Conservation (phyloP, 345 rosid genomes). For the Citrus hindsii region DNA sequence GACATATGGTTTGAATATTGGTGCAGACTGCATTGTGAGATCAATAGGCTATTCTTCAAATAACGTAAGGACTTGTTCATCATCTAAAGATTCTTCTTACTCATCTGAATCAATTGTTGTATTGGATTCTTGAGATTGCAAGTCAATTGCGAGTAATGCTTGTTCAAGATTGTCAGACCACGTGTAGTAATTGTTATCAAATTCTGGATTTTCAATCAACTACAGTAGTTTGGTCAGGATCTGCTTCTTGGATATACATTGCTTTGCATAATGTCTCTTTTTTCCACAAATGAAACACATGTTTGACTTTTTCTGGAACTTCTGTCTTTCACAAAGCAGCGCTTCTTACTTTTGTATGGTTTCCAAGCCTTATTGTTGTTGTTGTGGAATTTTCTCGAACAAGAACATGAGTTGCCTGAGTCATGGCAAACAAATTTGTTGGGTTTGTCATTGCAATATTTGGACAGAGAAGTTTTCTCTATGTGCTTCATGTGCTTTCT, state of each 20-base stretch:
- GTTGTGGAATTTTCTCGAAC: accelerated
- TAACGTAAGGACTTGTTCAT: too few species aligned
- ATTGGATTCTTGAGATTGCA: too few species aligned
- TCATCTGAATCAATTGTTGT: too few species aligned
- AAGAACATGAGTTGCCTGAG: not conserved
- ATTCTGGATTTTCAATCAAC: not conserved
- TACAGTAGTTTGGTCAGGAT: not conserved
- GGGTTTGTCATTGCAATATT: not conserved
- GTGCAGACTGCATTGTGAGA: too few species aligned
- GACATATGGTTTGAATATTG: not conserved
- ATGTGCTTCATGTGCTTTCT: too few species aligned
- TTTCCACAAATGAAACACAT: not conserved
- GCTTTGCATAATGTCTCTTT: not conserved
- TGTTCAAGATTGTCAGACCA: not conserved
- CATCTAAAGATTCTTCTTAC: too few species aligned
- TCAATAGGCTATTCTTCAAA: too few species aligned
- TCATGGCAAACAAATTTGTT: not conserved
- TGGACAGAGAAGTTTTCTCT: not conserved
- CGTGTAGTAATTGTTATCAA: not conserved
- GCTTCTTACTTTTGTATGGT: not conserved
- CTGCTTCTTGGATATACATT: not conserved
- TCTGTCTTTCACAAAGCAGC: accelerated
- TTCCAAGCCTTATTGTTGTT: not conserved
- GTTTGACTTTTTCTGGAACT: not conserved
- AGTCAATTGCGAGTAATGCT: not conserved